Percentiles rank a stretch among this genome's conserved stretches.
Evolutionary conservation across 2,329 filamentous ascomycete genomes (phyloP).

Genomic region (Macrophomina pseudophaseolina): DNA sequence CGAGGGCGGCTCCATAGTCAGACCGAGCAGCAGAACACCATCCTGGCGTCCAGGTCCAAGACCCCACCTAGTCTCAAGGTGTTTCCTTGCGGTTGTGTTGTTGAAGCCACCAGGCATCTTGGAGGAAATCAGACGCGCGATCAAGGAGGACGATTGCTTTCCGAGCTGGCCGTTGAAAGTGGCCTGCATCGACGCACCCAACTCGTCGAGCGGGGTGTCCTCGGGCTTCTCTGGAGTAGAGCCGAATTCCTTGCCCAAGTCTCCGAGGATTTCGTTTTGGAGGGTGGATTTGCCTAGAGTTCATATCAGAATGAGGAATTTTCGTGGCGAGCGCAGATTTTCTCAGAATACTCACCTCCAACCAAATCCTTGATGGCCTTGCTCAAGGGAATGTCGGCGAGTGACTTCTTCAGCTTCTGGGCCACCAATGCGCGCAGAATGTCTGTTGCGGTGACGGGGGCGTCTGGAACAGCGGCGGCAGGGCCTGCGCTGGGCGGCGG

Average conservation of each 20-base stretch:
- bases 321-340: neutral
- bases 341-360: slow-evolving; percentile 69
- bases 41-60: slow-evolving; percentile 86
- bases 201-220: slow-evolving; percentile 93
- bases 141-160: slow-evolving; percentile 91
- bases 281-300: slow-evolving; percentile 89
- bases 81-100: slow-evolving; percentile 93
- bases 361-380: slow-evolving; percentile 99
- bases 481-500: slow-evolving; percentile 77
- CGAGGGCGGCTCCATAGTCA: slow-evolving; percentile 90
- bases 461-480: slow-evolving; percentile 83
- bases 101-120: slow-evolving; percentile 99
- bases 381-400: slow-evolving; percentile 85
- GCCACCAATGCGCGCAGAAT: slow-evolving; percentile 88
- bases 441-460: slow-evolving; percentile 85
- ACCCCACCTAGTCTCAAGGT: slow-evolving; percentile 93
- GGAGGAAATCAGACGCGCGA: slow-evolving; percentile 93
- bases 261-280: slow-evolving; percentile 97
- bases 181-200: slow-evolving; percentile 92
- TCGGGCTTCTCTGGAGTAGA: slow-evolving; percentile 98
- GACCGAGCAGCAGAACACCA: slow-evolving; percentile 81
- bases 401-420: slow-evolving; percentile 95
- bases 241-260: slow-evolving; percentile 97
- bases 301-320: slow-evolving; percentile 26
- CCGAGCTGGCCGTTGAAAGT: slow-evolving; percentile 99